phyloP scores from a whole-genome alignment of 1,284 basidiomycete species.

The Tilletia indica region DNA sequence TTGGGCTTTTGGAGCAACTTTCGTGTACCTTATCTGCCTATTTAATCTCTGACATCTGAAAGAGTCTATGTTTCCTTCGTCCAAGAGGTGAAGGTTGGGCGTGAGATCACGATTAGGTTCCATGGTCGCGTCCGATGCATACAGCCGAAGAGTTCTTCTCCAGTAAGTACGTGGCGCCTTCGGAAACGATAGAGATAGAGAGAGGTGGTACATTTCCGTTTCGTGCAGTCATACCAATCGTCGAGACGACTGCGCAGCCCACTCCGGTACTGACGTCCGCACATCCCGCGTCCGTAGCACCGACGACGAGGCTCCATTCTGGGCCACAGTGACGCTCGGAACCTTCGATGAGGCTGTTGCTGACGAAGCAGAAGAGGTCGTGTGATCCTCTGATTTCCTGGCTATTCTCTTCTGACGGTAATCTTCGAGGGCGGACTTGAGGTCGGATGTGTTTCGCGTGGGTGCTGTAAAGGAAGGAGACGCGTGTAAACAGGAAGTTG shows the following conservation, averaged over 20 bases:
- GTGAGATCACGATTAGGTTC: too few species aligned
- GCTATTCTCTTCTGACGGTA: conserved; percentile 36
- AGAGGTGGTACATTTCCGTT: too few species aligned
- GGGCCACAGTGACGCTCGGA: background rate
- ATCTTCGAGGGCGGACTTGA: conserved; percentile 36
- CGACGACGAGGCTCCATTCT: too few species aligned
- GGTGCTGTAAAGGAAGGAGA: conserved; percentile 20
- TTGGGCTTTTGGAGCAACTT: too few species aligned
- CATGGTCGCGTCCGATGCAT: too few species aligned
- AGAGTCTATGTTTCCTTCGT: too few species aligned
- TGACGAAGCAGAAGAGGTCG: background rate
- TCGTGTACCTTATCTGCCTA: too few species aligned
- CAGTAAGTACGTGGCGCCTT: too few species aligned
- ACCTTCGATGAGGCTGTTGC: background rate
- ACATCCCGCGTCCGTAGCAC: background rate
- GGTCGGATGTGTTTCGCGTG: conserved; percentile 34
- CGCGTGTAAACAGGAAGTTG: background rate
- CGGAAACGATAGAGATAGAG: too few species aligned
- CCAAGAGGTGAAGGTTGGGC: too few species aligned
- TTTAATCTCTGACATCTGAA: too few species aligned
- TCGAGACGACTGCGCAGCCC: background rate
- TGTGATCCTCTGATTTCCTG: conserved; percentile 25
- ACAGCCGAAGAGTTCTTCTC: too few species aligned
- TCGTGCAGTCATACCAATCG: background rate
- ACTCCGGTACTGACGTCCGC: background rate